Evolutionary conservation across 768 basidiomycete genomes (phyloP).

Genomic region (Amylocystis lapponica): DNA sequence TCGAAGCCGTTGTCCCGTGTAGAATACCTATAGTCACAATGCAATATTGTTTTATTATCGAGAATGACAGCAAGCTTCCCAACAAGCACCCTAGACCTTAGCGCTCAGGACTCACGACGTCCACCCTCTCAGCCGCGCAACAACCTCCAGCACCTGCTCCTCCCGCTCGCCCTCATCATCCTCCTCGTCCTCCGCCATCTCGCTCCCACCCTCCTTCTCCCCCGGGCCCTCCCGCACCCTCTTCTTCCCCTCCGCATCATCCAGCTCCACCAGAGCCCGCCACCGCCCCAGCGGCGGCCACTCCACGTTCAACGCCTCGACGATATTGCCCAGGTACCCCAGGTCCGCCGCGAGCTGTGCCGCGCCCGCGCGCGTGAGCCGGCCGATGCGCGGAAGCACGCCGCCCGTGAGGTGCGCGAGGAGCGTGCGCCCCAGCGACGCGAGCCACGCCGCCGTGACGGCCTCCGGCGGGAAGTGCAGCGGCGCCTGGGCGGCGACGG

Average conservation of each 20-base stretch:
- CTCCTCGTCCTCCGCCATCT: background rate
- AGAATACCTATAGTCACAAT: background rate
- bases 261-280: constrained; percentile 64
- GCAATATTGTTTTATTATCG: background rate
- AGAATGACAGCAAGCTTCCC: background rate
- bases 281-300: constrained; percentile 74
- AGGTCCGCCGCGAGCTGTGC: constrained; percentile 85
- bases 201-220: constrained; percentile 1
- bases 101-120: background rate
- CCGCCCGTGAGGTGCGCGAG: constrained; percentile 64
- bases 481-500: constrained; percentile 2
- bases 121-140: constrained; percentile 20
- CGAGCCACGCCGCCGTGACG: constrained; percentile 88
- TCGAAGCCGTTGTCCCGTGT: background rate
- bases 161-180: constrained; percentile 5
- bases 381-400: constrained; percentile 67
- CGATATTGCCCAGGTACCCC: constrained; percentile 86
- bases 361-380: constrained; percentile 60
- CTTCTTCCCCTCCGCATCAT: constrained; percentile 37
- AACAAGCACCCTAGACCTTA: background rate
- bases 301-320: constrained; percentile 86
- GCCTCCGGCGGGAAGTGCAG: constrained; percentile 58
- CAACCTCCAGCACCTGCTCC: constrained; percentile 10
- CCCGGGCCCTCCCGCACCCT: constrained; percentile 12
- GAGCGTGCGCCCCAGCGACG: constrained; percentile 80